These are phyloP conservation scores for Corylus heterophylla DNA, from an alignment of 306 rosid genomes.

Conservation along the genomic window DNA sequence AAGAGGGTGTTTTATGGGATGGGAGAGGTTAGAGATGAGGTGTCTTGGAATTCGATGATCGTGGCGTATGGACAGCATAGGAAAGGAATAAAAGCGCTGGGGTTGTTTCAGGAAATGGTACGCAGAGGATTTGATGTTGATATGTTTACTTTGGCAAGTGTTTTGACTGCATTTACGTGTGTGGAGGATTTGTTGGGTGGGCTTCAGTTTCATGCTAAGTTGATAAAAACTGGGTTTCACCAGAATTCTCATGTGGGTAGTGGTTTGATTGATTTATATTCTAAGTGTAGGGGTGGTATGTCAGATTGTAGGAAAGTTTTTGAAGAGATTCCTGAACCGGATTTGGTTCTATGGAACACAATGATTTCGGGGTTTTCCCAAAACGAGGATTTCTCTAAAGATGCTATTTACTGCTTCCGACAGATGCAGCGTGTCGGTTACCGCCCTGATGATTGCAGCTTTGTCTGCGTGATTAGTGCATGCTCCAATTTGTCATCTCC, in stretches of 20 bases:
- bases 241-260: slow-evolving; percentile 80
- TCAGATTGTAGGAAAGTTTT: slow-evolving; percentile 64
- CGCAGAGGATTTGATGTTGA: slow-evolving; percentile 51
- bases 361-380: slow-evolving; percentile 85
- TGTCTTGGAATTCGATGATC: slow-evolving; percentile 78
- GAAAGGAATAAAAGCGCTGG: slow-evolving; percentile 55
- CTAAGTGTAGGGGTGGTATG: slow-evolving; percentile 70
- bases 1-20: slow-evolving; percentile 41
- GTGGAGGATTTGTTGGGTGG: slow-evolving; percentile 70
- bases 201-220: slow-evolving; percentile 71
- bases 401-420: slow-evolving; percentile 54
- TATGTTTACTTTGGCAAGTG: slow-evolving; percentile 83
- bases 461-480: slow-evolving; percentile 70
- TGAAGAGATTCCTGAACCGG: slow-evolving; percentile 64
- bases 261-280: slow-evolving; percentile 78
- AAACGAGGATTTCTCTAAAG: slow-evolving; percentile 61
- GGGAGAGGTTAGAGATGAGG: slow-evolving; percentile 64
- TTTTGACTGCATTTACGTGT: slow-evolving; percentile 72
- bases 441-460: slow-evolving; percentile 74
- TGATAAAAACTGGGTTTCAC: slow-evolving; percentile 77
- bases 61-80: slow-evolving; percentile 74
- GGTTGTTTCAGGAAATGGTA: slow-evolving; percentile 67
- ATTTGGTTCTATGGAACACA: slow-evolving; percentile 86
- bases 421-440: slow-evolving; percentile 64
- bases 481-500: slow-evolving; percentile 80